phyloP scores from a whole-genome alignment of 2,329 filamentous ascomycete genomes.

The Albophoma yamanashiensis region DNA sequence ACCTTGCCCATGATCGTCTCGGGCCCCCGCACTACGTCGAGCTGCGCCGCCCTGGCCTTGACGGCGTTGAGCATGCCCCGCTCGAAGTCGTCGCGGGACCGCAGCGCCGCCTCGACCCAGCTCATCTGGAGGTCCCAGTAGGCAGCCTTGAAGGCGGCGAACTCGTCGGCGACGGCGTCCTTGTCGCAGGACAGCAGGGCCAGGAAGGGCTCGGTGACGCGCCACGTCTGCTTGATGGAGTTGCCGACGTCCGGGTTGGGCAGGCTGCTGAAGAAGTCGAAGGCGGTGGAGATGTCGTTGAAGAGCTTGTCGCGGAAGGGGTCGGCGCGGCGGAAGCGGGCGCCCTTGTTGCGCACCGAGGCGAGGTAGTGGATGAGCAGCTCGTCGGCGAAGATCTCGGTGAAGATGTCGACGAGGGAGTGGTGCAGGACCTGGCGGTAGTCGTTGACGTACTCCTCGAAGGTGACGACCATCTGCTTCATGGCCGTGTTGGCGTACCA shows the following conservation, averaged over 20 bases:
- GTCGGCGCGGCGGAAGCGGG: slow-evolving; percentile 77
- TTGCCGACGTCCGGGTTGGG: slow-evolving; percentile 58
- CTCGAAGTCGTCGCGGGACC: slow-evolving; percentile 87
- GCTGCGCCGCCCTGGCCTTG: slow-evolving; percentile 78
- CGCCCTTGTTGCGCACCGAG: slow-evolving; percentile 78
- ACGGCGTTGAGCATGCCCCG: slow-evolving; percentile 78
- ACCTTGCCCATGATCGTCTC: slow-evolving; percentile 96
- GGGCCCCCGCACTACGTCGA: slow-evolving; percentile 66
- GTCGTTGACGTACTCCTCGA: slow-evolving; percentile 89
- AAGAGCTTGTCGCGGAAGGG: slow-evolving; percentile 89
- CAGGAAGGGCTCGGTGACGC: slow-evolving; percentile 77
- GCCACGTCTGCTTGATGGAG: slow-evolving; percentile 83
- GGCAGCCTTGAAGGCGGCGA: slow-evolving; percentile 68
- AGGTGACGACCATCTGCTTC: slow-evolving; percentile 88
- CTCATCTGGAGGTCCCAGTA: slow-evolving; percentile 94
- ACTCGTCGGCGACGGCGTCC: slow-evolving; percentile 62
- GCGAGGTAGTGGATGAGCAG: slow-evolving; percentile 78
- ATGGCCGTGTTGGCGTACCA: slow-evolving; percentile 86
- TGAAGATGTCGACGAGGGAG: slow-evolving; percentile 79
- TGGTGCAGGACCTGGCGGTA: slow-evolving; percentile 78
- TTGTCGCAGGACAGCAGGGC: slow-evolving; percentile 70
- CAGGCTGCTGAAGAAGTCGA: slow-evolving; percentile 73
- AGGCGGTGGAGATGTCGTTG: slow-evolving; percentile 82
- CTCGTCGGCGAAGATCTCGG: slow-evolving; percentile 88
- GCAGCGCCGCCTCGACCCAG: slow-evolving; percentile 89